These are phyloP conservation scores for Endocladia muricata DNA, from an alignment of 31 red algal genomes.

Conservation along the genomic window DNA sequence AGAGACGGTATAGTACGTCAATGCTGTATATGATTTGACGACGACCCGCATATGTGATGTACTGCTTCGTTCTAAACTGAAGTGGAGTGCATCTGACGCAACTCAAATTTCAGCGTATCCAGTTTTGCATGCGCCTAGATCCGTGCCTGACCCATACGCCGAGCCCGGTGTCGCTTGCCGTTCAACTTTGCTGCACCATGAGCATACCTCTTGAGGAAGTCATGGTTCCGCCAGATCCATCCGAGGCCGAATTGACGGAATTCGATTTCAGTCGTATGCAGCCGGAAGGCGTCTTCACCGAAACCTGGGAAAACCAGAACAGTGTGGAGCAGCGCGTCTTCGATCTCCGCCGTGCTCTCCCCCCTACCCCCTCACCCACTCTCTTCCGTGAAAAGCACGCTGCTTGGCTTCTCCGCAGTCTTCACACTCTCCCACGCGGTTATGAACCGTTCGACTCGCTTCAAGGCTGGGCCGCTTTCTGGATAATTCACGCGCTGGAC, in stretches of 20 bases:
- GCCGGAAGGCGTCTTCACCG: conserved; percentile 10
- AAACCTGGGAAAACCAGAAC: conserved; percentile 20
- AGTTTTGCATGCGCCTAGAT: too few species aligned
- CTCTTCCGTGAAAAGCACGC: conserved; percentile 37
- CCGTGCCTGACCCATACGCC: too few species aligned
- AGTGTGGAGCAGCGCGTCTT: conserved; percentile 31
- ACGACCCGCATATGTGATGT: too few species aligned
- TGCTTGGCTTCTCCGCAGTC: conserved; percentile 26
- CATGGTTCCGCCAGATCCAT: neutral
- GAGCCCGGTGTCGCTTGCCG: too few species aligned
- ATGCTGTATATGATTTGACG: too few species aligned
- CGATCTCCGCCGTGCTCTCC: neutral
- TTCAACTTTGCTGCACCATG: too few species aligned
- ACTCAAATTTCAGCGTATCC: too few species aligned
- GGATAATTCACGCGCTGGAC: conserved; percentile 84
- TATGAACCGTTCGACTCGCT: conserved; percentile 62
- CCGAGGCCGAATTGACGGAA: neutral
- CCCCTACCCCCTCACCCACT: neutral
- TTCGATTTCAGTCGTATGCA: neutral
- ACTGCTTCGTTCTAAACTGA: too few species aligned
- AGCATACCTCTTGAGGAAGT: too few species aligned
- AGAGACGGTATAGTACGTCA: too few species aligned
- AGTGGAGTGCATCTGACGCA: too few species aligned
- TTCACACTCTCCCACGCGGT: conserved; percentile 21
- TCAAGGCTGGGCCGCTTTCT: conserved; percentile 89